These are phyloP conservation scores for Rhododendron ferrugineum DNA, from an alignment of 148 eudicot genomes.

Conservation along the genomic window DNA sequence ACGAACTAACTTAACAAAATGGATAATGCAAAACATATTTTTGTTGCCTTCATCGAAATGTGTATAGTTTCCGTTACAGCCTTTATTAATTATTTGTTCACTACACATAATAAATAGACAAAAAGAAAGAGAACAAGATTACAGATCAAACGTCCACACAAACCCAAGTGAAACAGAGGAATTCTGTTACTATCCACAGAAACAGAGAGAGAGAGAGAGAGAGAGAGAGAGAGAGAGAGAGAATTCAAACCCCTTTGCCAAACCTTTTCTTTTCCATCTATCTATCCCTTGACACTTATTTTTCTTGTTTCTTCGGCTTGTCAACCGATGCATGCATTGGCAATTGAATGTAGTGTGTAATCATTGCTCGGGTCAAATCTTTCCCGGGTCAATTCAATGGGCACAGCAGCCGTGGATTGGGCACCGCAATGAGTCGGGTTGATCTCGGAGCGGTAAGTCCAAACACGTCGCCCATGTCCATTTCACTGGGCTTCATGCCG, in stretches of 20 bases:
- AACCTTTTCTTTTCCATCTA: not conserved
- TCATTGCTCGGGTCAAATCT: not conserved
- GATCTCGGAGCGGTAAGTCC: conserved; percentile 72
- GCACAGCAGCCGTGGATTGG: conserved; percentile 44
- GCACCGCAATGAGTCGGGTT: conserved; percentile 54
- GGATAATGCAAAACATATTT: not conserved
- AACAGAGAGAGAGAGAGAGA: not conserved
- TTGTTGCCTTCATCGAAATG: not conserved
- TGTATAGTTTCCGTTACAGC: not conserved
- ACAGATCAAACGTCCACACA: not conserved
- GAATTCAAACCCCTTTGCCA: not conserved
- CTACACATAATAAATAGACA: not conserved
- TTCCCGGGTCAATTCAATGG: conserved; percentile 21
- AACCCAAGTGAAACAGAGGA: not conserved
- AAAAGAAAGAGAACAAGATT: not conserved
- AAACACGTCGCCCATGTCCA: conserved; percentile 50
- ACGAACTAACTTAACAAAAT: not conserved
- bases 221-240: too few species aligned
- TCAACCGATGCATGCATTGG: too few species aligned
- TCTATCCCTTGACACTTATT: too few species aligned
- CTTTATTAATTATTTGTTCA: not conserved
- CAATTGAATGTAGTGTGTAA: too few species aligned
- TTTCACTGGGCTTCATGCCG: conserved; percentile 64
- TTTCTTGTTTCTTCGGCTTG: too few species aligned
- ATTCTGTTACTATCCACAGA: not conserved